These are phyloP conservation scores for Ilyonectria mors-panacis DNA, from an alignment of 2,329 filamentous ascomycete species.

Conservation along the genomic window DNA sequence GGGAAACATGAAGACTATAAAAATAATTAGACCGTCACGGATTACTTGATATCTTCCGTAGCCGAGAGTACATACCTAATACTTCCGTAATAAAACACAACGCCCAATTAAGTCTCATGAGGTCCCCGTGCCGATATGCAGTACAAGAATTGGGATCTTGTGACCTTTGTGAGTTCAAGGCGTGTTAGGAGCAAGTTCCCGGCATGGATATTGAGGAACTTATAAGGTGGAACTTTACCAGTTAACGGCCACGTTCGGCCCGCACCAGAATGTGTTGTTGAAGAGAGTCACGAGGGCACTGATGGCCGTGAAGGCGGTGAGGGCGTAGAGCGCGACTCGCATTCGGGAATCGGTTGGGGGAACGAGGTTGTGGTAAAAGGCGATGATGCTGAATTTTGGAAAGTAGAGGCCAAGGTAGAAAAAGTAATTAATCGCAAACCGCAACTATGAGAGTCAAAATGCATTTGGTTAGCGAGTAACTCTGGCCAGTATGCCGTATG, in stretches of 20 bases:
- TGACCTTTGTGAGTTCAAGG: neutral
- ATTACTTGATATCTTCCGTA: neutral
- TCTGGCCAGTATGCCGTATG: too few relatives aligned
- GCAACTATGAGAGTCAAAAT: slow-evolving; percentile 5
- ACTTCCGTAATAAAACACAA: slow-evolving; percentile 43
- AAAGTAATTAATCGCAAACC: slow-evolving; percentile 44
- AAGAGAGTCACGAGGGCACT: slow-evolving; percentile 35
- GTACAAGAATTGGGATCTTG: slow-evolving; percentile 21
- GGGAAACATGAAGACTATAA: slow-evolving; percentile 39
- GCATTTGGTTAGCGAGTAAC: neutral
- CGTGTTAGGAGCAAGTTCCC: neutral
- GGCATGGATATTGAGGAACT: neutral
- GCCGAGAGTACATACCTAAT: slow-evolving; percentile 30
- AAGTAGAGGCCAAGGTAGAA: slow-evolving; percentile 46
- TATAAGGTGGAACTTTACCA: slow-evolving; percentile 26
- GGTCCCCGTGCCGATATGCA: slow-evolving; percentile 30
- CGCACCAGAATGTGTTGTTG: slow-evolving; percentile 45
- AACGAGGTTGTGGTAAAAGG: slow-evolving; percentile 43
- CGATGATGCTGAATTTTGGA: slow-evolving; percentile 44
- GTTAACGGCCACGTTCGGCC: slow-evolving; percentile 38
- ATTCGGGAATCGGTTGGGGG: slow-evolving; percentile 34
- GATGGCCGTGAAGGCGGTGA: slow-evolving; percentile 27
- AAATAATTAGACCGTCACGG: too few relatives aligned
- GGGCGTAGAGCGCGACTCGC: slow-evolving; percentile 32
- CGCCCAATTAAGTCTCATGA: slow-evolving; percentile 42